Base-by-base conservation (phyloP, 2,329 filamentous ascomycete genomes). In the Nectriaceae sp. region DNA sequence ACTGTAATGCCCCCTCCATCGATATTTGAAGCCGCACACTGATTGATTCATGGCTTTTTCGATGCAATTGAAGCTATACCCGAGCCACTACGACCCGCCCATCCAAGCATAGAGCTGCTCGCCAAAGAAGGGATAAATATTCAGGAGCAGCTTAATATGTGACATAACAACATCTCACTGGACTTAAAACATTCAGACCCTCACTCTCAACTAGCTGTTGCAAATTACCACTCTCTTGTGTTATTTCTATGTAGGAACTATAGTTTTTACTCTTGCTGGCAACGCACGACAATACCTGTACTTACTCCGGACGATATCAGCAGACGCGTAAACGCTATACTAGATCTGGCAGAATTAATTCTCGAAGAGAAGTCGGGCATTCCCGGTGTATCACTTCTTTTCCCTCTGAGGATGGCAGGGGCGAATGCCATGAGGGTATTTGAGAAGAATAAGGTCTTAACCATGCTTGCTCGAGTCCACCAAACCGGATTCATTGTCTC, bases 391-490 rank as follows among this genome's bases (percentile, higher is more conserved):
- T 41, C 59, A 2, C 31, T 54, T 0, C 16, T 66, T 2, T 65
- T 65, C 31, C 56, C 61, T 2, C 42, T 66, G 1, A 47, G 61
- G 20, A 53, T 62, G 38, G 60, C 57, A 3, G 63, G 63, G 1
- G 49, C 43, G 0, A 48, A 53, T 36, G 39, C 50, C 1, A 20
- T 2, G 0, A 13, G 19, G 1, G 1, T 8, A 0, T 11, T 0
- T 1, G 13, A 49, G 13, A 58, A 40, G 4, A 2, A 16, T 0
- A 42, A 15, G 3, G 18, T 57, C 4, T 0, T 56, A 1, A 21
- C 10, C 1, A 1, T 57, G 1, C 52, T 66, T 1, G 8, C 37
- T 4, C 31, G 20, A 1, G 42, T 66, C 2, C 48, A 56, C 11
- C 44, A 44, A 2, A 48, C 51, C 10, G 63, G 64, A 2, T 66